Base-by-base conservation (phyloP, 805 yeast species). In the Sporopachydermia lactativora region DNA sequence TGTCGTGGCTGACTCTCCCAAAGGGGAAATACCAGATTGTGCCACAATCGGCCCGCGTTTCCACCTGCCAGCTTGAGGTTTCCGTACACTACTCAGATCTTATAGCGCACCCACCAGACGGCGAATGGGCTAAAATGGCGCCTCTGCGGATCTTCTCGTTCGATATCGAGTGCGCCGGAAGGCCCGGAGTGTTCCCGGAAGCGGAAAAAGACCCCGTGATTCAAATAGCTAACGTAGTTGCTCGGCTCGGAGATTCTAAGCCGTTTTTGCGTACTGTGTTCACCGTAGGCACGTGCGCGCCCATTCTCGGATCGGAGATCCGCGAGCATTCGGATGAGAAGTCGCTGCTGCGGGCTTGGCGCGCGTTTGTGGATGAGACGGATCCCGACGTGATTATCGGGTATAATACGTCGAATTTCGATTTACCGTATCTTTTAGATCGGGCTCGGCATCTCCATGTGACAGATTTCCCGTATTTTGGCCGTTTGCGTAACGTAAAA, bases 381-480 rank as follows among this genome's bases (percentile, higher is more conserved):
- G 99, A 92, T 59, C 94, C 99, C 0, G 99, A 92, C 62, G 94
- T 92, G 39, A 81, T 92, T 35, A 92, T 94, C 51, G 99, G 99
- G 39, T 92, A 92, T 61, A 92, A 92, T 59, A 85, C 84, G 3
- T 73, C 94, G 28, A 94, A 94, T 55, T 92, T 92, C 57, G 99
- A 92, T 68, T 68, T 92, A 41, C 99, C 99, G 0, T 92, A 92
- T 54, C 64, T 92, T 37, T 62, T 92, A 24, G 89, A 89, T 54
- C 73, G 99, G 44, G 95, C 98, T 0, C 65, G 64, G 38, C 81
- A 94, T 0, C 65, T 92, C 38, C 68, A 69, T 5, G 63, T 85
- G 28, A 50, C 54, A 3, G 61, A 62, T 5, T 94, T 92, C 61
- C 94, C 97, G 3, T 92, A 64, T 57, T 92, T 92, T 60, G 89